Percentiles rank a stretch among this genome's conserved stretches.
phyloP scores from a whole-genome alignment of 2,329 filamentous ascomycete species.

The Cryphonectria japonica region DNA sequence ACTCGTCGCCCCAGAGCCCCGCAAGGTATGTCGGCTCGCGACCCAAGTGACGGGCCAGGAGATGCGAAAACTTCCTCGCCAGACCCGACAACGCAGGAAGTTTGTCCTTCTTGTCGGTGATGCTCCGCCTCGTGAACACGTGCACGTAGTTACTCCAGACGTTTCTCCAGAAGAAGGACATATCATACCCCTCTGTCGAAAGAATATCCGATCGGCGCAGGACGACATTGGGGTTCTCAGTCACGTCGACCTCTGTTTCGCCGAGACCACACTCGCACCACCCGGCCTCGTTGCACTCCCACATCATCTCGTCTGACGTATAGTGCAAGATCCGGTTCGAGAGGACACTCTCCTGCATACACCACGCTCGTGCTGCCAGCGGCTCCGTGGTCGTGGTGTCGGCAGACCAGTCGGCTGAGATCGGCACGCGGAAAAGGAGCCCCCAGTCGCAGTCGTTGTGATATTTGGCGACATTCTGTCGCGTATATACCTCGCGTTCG shows the following conservation, averaged over 20 bases:
- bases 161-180: conserved; percentile 12
- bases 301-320: conserved; percentile 21
- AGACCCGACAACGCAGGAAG: conserved; percentile 25
- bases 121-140: conserved; percentile 9
- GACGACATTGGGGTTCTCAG: conserved; percentile 12
- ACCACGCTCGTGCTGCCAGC: conserved; percentile 11
- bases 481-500: background rate
- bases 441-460: conserved; percentile 17
- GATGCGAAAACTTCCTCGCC: conserved; percentile 18
- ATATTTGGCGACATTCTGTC: conserved; percentile 1
- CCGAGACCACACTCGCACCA: conserved; percentile 15
- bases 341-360: conserved; percentile 17
- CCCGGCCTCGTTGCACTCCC: conserved; percentile 13
- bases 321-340: conserved; percentile 19
- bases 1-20: conserved; percentile 14
- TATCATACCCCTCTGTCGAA: background rate
- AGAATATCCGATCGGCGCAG: conserved; percentile 13
- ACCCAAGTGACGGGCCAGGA: background rate
- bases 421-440: conserved; percentile 8
- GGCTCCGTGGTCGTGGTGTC: background rate
- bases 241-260: background rate
- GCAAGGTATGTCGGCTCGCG: conserved; percentile 13
- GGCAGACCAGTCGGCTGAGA: conserved; percentile 1
- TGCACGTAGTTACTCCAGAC: conserved; percentile 14
- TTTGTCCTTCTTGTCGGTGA: conserved; percentile 20